Percentiles rank a stretch among this genome's conserved stretches.
phyloP scores from a whole-genome alignment of 371 early-diverging fungal species.

The Haplosporangium sp. region DNA sequence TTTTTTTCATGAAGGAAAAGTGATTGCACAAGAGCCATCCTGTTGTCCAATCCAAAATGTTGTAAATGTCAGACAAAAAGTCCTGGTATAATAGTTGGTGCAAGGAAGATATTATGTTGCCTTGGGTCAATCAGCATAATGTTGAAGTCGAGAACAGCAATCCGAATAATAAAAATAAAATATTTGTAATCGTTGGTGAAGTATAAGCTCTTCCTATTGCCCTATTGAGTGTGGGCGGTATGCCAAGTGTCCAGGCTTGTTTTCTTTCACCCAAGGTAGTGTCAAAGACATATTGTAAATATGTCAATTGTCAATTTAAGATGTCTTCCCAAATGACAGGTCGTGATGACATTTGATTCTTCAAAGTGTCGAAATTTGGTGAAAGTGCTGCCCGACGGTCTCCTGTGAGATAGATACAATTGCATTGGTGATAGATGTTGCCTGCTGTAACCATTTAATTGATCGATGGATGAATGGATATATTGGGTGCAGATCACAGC shows the following conservation, averaged over 20 bases:
- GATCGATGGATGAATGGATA: slow-evolving; percentile 23
- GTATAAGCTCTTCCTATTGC: background rate
- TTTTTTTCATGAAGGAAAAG: background rate
- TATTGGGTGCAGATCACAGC: background rate
- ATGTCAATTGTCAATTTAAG: too few species aligned
- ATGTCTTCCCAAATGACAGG: too few species aligned
- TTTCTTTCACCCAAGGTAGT: background rate
- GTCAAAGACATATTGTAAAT: too few species aligned
- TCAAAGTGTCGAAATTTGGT: background rate
- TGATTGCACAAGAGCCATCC: background rate
- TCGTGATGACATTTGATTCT: background rate
- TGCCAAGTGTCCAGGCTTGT: background rate
- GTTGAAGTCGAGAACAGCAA: background rate
- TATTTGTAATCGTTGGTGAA: background rate
- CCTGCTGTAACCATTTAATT: background rate
- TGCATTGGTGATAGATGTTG: background rate
- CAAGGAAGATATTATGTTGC: background rate
- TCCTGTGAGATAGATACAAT: slow-evolving; percentile 4
- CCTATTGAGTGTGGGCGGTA: background rate
- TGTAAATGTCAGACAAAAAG: background rate
- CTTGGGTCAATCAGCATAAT: background rate
- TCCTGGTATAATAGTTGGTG: background rate
- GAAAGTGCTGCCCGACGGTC: background rate
- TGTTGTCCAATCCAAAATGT: background rate
- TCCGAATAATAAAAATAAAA: background rate